Percentiles rank a stretch among this genome's conserved stretches.
Conservation (phyloP, 2,329 filamentous ascomycete genomes). For the Hortaea sp. region DNA sequence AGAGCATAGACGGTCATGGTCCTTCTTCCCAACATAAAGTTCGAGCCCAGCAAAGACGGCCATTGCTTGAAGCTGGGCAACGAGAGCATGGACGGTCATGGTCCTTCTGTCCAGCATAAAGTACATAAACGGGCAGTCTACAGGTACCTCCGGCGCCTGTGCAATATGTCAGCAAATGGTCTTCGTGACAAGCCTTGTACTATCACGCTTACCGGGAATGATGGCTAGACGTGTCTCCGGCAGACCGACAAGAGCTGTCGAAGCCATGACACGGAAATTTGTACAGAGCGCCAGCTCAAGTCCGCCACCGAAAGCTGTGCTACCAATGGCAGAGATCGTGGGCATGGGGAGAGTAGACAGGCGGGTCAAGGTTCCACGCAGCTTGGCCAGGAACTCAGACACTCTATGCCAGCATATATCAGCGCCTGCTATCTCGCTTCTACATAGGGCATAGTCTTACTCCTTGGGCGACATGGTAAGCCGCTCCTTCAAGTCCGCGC, state of each 20-base stretch:
- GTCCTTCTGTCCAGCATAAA: too few relatives aligned
- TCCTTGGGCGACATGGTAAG: constrained; percentile 65
- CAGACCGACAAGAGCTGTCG: constrained; percentile 66
- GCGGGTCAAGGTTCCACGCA: constrained; percentile 64
- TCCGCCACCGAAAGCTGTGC: constrained; percentile 80
- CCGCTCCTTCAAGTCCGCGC: constrained; percentile 87
- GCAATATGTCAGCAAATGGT: too few relatives aligned
- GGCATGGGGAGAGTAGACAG: constrained; percentile 73
- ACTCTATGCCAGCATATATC: constrained; percentile 47
- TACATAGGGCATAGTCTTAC: constrained; percentile 41
- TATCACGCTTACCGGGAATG: constrained; percentile 55
- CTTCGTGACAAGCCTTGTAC: too few relatives aligned
- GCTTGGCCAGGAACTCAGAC: constrained; percentile 61
- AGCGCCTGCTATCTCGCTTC: not conserved
- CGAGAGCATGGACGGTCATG: too few relatives aligned
- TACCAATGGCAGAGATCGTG: constrained; percentile 79
- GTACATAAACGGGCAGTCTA: constrained; percentile 73
- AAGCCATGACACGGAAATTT: constrained; percentile 77
- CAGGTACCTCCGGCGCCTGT: constrained; percentile 80
- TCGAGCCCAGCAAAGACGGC: too few relatives aligned
- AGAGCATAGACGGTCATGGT: too few relatives aligned
- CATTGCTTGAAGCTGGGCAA: too few relatives aligned
- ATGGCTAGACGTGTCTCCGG: constrained; percentile 91
- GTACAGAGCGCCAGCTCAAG: constrained; percentile 87
- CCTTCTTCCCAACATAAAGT: too few relatives aligned